Percentiles rank a stretch among this genome's conserved stretches.
phyloP scores from a whole-genome alignment of 805 yeast species.

The Wickerhamiella hasegawae region DNA sequence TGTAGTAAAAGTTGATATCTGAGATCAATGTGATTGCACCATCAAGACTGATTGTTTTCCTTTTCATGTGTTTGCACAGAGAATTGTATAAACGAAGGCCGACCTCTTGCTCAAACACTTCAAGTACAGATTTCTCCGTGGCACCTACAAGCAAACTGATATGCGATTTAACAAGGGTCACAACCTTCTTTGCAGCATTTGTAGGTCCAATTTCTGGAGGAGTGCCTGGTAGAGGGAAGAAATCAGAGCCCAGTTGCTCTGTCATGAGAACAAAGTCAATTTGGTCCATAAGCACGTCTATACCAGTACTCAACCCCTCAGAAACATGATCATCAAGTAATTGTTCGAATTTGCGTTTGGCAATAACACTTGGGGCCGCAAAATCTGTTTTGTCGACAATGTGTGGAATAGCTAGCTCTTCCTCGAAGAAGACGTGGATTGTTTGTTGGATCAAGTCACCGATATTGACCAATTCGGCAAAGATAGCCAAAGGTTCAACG shows the following conservation, averaged over 20 bases:
- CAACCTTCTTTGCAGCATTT: slow-evolving; percentile 46
- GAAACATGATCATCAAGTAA: slow-evolving; percentile 81
- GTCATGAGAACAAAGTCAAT: slow-evolving; percentile 45
- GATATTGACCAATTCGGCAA: slow-evolving; percentile 79
- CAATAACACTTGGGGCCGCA: slow-evolving; percentile 56
- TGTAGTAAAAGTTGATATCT: slow-evolving; percentile 66
- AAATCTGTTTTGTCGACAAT: slow-evolving; percentile 66
- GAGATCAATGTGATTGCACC: slow-evolving; percentile 76
- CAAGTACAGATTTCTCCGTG: slow-evolving; percentile 76
- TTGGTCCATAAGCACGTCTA: slow-evolving; percentile 73
- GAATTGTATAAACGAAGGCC: slow-evolving; percentile 72
- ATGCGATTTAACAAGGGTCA: slow-evolving; percentile 51
- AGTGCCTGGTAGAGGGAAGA: slow-evolving; percentile 30
- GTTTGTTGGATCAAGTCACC: slow-evolving; percentile 89
- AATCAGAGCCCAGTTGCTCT: slow-evolving; percentile 44
- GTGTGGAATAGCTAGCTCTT: slow-evolving; percentile 44
- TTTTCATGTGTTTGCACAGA: slow-evolving; percentile 61
- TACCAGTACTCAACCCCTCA: slow-evolving; percentile 81
- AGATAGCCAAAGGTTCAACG: slow-evolving; percentile 74
- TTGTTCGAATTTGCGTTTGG: slow-evolving; percentile 68
- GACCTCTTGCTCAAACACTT: slow-evolving; percentile 86
- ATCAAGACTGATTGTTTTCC: slow-evolving; percentile 51
- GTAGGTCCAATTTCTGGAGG: slow-evolving; percentile 28
- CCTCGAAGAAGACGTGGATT: slow-evolving; percentile 79
- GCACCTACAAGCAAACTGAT: slow-evolving; percentile 59